Evolutionary conservation across 352 stramenopile genomes (phyloP), one percentile per base, ranked within the genome.

Genomic region (Phytophthora rubi): DNA sequence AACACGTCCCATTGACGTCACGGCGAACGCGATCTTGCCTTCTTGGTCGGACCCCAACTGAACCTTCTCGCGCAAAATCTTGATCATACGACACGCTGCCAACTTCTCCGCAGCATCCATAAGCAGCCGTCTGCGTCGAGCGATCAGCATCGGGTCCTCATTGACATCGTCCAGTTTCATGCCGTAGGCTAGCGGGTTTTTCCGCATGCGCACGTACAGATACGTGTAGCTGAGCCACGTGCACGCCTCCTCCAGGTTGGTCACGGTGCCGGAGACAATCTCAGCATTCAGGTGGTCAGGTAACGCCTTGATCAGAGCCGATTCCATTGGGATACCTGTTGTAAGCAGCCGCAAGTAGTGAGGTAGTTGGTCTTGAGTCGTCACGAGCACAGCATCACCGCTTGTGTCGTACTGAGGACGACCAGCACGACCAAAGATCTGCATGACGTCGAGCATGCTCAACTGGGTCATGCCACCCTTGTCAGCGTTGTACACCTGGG

Each of bases 271-370:
- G 3, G 97, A 98, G 6, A 99, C 97, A 53, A 99, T 97, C 73
- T 99, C 98, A 5, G 98, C 98, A 76, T 99, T 99, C 58, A 99
- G 74, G 68, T 99, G 97, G 71, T 99, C 98, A 2, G 97, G 92
- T 18, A 99, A 82, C 21, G 98, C 91, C 85, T 99, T 99, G 76
- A 99, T 98, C 53, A 99, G 92, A 10, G 91, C 94, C 6, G 91
- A 99, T 66, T 99, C 98, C 75, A 99, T 99, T 5, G 98, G 98
- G 18, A 98, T 98, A 21, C 97, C 88, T 18, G 94, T 89, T 6
- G 98, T 98, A 8, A 99, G 85, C 67, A 99, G 88, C 33, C 98
- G 87, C 15, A 99, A 74, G 69, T 99, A 99, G 52, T 98, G 82
- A 35, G 90, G 81, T 6, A 98, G 73, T 59, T 97, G 86, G 35